Percentiles rank a stretch among this genome's conserved stretches.
These are phyloP conservation scores for Cronartium quercuum DNA, from an alignment of 1,284 basidiomycete genomes.

Conservation along the genomic window DNA sequence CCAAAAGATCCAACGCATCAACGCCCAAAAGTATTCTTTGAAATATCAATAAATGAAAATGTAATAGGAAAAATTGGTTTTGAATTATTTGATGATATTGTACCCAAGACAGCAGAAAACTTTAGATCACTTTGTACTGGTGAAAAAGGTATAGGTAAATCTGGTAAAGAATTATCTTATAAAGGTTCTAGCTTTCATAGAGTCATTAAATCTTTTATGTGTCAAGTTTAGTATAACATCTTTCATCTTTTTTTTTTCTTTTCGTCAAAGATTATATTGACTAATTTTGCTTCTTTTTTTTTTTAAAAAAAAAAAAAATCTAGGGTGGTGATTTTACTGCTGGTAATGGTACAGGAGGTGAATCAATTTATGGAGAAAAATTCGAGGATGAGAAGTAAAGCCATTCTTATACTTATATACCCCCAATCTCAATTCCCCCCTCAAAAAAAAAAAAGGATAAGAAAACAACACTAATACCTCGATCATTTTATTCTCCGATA, in stretches of 20 bases:
- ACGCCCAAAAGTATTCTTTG: conserved; percentile 34
- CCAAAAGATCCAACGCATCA: conserved; percentile 15
- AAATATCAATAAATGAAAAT: conserved; percentile 18
- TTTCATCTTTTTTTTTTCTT: neutral
- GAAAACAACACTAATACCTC: neutral
- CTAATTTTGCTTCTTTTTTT: neutral
- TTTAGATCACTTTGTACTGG: conserved; percentile 23
- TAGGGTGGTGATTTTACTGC: conserved; percentile 38
- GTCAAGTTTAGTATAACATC: conserved; percentile 14
- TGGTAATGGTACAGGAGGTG: conserved; percentile 48
- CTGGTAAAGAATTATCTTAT: conserved; percentile 10
- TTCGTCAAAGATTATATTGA: neutral
- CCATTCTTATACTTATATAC: neutral
- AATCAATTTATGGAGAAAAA: conserved; percentile 52
- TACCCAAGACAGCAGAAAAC: conserved; percentile 32
- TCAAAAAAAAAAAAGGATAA: too few relatives aligned
- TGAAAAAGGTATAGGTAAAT: conserved; percentile 18
- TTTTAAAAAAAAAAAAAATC: neutral
- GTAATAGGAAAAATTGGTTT: conserved; percentile 8
- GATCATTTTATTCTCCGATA: conserved; percentile 40
- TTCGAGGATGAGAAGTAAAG: conserved; percentile 51
- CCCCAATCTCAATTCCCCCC: neutral
- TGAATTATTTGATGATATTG: conserved; percentile 34
- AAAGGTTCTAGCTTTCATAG: conserved; percentile 32
- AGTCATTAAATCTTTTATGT: conserved; percentile 36